These are phyloP conservation scores for Beauveria asiatica DNA, from an alignment of 2,329 filamentous ascomycete species.

Conservation along the genomic window DNA sequence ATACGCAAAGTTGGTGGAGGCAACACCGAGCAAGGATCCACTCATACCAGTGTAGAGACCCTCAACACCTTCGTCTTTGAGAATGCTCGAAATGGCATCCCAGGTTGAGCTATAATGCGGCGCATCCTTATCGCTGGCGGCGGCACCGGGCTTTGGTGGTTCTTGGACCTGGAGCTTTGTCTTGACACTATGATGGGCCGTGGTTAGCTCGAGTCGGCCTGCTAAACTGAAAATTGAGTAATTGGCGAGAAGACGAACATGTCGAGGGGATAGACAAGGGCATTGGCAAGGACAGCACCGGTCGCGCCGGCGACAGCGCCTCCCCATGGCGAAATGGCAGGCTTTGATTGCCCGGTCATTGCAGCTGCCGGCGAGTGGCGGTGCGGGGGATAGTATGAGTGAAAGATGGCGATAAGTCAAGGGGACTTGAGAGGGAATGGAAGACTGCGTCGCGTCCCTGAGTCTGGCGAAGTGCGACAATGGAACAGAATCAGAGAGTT, in stretches of 20 bases:
- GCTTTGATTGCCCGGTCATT: slow-evolving; percentile 55
- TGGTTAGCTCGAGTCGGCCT: neutral
- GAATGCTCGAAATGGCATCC: slow-evolving; percentile 81
- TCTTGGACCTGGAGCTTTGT: slow-evolving; percentile 93
- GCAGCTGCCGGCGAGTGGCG: neutral
- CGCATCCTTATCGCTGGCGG: slow-evolving; percentile 35
- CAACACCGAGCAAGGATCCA: slow-evolving; percentile 81
- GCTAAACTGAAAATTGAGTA: neutral
- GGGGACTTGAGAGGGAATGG: neutral
- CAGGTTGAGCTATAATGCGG: slow-evolving; percentile 79
- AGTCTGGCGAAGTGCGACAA: neutral
- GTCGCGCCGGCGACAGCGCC: slow-evolving; percentile 85
- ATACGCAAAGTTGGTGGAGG: slow-evolving; percentile 97
- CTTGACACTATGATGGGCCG: slow-evolving; percentile 61
- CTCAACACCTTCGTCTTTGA: slow-evolving; percentile 65
- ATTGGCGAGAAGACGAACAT: slow-evolving; percentile 55
- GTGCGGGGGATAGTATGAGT: neutral
- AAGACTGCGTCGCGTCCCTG: neutral
- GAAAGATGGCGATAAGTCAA: neutral
- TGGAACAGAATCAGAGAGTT: neutral
- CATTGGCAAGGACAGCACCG: slow-evolving; percentile 89
- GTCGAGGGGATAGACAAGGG: slow-evolving; percentile 90
- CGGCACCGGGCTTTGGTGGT: slow-evolving; percentile 44
- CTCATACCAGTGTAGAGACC: slow-evolving; percentile 87
- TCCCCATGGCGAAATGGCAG: slow-evolving; percentile 80